These are phyloP conservation scores for Skeletonema tropicum DNA, from an alignment of 108 stramenopile species.

Conservation along the genomic window DNA sequence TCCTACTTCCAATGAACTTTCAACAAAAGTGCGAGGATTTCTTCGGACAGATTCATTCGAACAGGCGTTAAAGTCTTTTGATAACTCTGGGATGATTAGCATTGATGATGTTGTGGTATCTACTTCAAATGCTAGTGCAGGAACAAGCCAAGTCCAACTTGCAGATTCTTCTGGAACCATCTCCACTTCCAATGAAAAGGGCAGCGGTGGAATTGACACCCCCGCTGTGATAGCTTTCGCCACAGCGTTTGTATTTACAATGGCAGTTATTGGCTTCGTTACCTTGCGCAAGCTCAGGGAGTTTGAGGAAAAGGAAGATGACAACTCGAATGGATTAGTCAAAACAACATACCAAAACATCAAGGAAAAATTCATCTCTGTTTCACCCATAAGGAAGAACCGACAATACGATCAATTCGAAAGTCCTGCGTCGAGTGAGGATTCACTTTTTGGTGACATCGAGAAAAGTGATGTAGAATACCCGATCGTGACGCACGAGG, in stretches of 20 bases:
- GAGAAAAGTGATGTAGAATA: background rate
- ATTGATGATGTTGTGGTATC: slow-evolving; percentile 1
- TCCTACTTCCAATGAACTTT: background rate
- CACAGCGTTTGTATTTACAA: slow-evolving; percentile 1
- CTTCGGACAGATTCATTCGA: background rate
- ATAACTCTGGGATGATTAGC: background rate
- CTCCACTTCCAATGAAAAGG: background rate
- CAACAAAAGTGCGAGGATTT: background rate
- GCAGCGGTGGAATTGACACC: background rate
- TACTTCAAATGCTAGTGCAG: background rate
- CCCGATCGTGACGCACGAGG: background rate
- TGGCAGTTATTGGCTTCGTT: slow-evolving; percentile 2
- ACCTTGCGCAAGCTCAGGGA: background rate
- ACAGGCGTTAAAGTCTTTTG: background rate
- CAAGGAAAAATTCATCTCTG: background rate
- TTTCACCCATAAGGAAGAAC: background rate
- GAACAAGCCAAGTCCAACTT: background rate
- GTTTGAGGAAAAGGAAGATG: background rate
- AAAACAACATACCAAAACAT: background rate
- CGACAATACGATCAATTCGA: slow-evolving; percentile 5
- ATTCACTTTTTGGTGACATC: background rate
- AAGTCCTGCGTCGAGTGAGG: background rate
- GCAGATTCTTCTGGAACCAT: background rate
- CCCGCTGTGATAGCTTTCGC: background rate
- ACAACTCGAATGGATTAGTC: background rate